Conservation (phyloP, 257 asterid species). For the Parsonsia alboflavescens region DNA sequence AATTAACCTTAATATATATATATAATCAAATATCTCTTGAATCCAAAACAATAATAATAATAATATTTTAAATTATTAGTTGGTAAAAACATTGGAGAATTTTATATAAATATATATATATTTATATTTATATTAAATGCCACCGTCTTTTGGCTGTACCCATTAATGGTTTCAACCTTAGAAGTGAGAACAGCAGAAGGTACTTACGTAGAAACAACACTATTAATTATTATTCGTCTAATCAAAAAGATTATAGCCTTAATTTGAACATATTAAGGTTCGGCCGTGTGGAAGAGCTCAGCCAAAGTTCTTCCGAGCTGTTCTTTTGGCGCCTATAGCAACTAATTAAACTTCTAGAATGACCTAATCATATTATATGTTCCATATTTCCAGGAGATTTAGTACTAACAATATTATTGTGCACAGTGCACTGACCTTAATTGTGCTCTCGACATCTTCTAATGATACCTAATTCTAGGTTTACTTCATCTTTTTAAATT, state of each 20-base stretch:
- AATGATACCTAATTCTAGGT: too few relatives aligned
- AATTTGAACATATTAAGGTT: conserved; percentile 12
- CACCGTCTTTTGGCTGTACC: neutral
- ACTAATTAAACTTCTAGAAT: conserved; percentile 7
- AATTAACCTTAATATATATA: neutral
- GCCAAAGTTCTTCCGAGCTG: conserved; percentile 14
- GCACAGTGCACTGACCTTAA: too few relatives aligned
- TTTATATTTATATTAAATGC: neutral
- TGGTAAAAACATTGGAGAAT: too few relatives aligned
- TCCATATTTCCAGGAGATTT: conserved; percentile 26
- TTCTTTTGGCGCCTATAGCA: conserved; percentile 13
- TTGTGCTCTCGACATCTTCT: too few relatives aligned
- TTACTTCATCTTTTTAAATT: too few relatives aligned
- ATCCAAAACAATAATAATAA: too few relatives aligned
- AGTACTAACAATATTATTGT: neutral
- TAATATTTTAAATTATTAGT: neutral
- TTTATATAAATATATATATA: neutral
- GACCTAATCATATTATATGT: neutral
- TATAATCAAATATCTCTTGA: neutral
- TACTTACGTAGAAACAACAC: too few relatives aligned
- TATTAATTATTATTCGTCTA: too few relatives aligned
- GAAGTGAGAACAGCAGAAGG: neutral
- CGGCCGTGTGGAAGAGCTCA: conserved; percentile 16
- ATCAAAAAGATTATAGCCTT: too few relatives aligned
- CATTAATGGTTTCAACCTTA: neutral